These are phyloP conservation scores for Hippophae tibetana DNA, from an alignment of 306 rosid genomes.

Conservation along the genomic window DNA sequence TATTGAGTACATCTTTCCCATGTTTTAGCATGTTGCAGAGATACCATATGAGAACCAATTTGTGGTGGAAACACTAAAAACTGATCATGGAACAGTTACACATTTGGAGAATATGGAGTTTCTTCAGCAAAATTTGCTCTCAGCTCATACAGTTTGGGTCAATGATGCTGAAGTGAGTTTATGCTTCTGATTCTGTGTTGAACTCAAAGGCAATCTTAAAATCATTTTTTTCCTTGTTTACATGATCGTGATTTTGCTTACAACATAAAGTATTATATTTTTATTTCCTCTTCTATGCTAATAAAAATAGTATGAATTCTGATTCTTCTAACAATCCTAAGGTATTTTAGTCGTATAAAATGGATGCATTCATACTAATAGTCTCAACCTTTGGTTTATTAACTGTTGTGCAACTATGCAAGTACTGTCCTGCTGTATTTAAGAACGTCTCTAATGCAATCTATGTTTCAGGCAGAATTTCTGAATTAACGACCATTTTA, in stretches of 20 bases:
- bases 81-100: constrained; percentile 74
- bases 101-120: constrained; percentile 57
- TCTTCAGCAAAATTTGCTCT: constrained; percentile 58
- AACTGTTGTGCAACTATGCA: too few species aligned
- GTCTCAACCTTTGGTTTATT: too few species aligned
- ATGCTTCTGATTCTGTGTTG: constrained; percentile 9
- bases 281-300: too few species aligned
- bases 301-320: too few species aligned
- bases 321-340: too few species aligned
- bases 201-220: not conserved
- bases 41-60: constrained; percentile 72
- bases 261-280: too few species aligned
- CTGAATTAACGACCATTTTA: too few species aligned
- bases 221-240: not conserved
- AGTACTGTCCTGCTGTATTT: too few species aligned
- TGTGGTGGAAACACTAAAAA: constrained; percentile 48
- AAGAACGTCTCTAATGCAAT: too few species aligned
- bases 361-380: too few species aligned
- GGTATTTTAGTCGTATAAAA: too few species aligned
- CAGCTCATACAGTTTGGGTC: constrained; percentile 83
- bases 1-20: constrained; percentile 14
- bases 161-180: constrained; percentile 49
- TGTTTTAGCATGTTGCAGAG: constrained; percentile 77
- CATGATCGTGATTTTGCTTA: not conserved
- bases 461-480: too few species aligned